Base-by-base conservation (phyloP, 1,284 basidiomycete species). In the Austroboletus niveus region DNA sequence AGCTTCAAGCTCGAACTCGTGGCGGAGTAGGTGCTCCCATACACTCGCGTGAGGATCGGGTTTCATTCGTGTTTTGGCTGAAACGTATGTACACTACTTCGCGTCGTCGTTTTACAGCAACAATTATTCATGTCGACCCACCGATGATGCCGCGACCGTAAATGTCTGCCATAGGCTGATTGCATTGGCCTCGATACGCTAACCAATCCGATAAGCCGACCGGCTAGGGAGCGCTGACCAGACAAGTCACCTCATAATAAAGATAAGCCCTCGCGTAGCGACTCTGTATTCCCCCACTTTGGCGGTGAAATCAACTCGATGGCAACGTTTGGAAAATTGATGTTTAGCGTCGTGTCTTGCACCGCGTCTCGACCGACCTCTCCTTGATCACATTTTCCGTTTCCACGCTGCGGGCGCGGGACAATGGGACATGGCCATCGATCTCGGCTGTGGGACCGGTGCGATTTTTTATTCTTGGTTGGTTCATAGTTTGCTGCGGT, bases 391-490 rank as follows among this genome's bases (percentile, higher is more conserved):
- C 17, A 17, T 17, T 17, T 17, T 17, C 17, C 63, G 73, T 9
- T 85, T 81, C 58, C 86, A 89, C 57, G 66, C 68, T 14, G 62
- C 66, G 1, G 38, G 34, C 12, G 60, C 63, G 0, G 51, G 24
- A 9, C 47, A 47, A 5, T 86, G 80, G 78, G 74, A 79, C 17
- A 72, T 69, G 20, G 87, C 85, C 0, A 72, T 92, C 0, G 91
- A 94, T 62, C 66, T 94, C 1, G 92, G 92, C 2, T 94, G 91
- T 69, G 92, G 92, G 30, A 91, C 90, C 8, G 90, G 89, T 84
- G 60, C 5, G 72, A 77, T 24, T 24, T 24, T 4, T n/a, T n/a
- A n/a, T 24, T 24, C 5, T 24, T 24, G 22, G 2, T 2, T 24
- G 17, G 22, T 24, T 5, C 22, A 1, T 2, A 2, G 22, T 24